Percentiles rank a stretch among this genome's conserved stretches.
These are phyloP conservation scores for Phaeodactylum tricornutum DNA, from an alignment of 108 stramenopile species.

Conservation along the genomic window DNA sequence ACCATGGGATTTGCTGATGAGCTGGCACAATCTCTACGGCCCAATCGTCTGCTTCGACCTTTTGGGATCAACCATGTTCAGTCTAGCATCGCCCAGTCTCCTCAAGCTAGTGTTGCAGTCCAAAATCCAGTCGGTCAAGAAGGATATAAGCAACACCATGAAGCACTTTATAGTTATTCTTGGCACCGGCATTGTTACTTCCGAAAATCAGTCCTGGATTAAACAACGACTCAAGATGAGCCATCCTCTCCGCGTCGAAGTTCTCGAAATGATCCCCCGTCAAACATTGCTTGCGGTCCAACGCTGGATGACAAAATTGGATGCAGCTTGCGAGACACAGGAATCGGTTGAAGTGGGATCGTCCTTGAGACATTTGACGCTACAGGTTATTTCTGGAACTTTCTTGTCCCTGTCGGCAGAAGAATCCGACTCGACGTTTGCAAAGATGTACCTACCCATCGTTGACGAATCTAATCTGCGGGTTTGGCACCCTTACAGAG, in stretches of 20 bases:
- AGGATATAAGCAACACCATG: conserved; percentile 12
- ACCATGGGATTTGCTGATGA: conserved; percentile 18
- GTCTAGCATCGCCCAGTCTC: conserved; percentile 6
- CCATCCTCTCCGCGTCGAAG: conserved; percentile 6
- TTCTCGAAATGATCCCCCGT: conserved; percentile 12
- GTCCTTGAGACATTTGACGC: conserved; percentile 12
- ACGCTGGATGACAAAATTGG: conserved; percentile 11
- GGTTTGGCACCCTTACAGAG: conserved; percentile 16
- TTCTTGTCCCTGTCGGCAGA: conserved; percentile 14
- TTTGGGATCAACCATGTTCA: conserved; percentile 5
- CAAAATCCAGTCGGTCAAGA: conserved; percentile 16
- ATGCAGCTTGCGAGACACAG: conserved; percentile 6
- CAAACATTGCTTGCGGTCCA: conserved; percentile 13
- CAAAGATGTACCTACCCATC: conserved; percentile 18
- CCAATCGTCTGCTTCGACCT: conserved; percentile 13
- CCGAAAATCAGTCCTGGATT: conserved; percentile 16
- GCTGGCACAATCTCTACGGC: conserved; percentile 11
- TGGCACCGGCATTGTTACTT: conserved; percentile 19
- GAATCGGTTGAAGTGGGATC: conserved; percentile 5
- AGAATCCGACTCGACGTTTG: conserved; percentile 20
- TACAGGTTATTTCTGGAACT: conserved; percentile 17
- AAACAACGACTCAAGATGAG: conserved; percentile 21
- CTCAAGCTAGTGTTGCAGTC: conserved; percentile 15
- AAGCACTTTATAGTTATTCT: conserved; percentile 19
- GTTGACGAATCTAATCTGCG: conserved; percentile 17